Evolutionary conservation across 805 yeast genomes (phyloP).

Genomic region (Saturnispora galanensis): DNA sequence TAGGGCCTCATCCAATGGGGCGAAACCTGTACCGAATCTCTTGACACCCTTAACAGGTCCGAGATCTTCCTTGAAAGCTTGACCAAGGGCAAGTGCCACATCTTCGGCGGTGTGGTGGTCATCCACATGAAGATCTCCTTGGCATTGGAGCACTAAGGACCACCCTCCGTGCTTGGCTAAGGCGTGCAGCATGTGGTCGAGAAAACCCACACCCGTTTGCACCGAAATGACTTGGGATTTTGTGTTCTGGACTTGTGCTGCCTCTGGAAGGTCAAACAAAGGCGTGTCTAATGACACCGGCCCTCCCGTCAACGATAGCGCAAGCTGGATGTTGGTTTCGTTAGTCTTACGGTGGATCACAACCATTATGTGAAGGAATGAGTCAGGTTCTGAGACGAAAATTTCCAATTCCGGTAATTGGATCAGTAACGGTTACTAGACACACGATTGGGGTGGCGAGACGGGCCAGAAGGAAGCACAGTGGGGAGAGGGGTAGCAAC

Average conservation of each 20-base stretch:
- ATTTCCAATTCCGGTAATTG: too few relatives aligned
- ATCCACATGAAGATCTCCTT: slow-evolving; percentile 91
- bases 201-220: slow-evolving; percentile 88
- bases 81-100: slow-evolving; percentile 85
- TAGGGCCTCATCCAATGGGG: slow-evolving; percentile 94
- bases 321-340: slow-evolving; percentile 88
- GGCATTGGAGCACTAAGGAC: slow-evolving; percentile 82
- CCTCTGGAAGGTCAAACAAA: slow-evolving; percentile 43
- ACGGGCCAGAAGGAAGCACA: too few relatives aligned
- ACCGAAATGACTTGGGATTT: slow-evolving; percentile 64
- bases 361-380: slow-evolving; percentile 25
- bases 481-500: too few relatives aligned
- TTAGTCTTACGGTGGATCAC: slow-evolving; percentile 66
- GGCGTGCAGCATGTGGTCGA: slow-evolving; percentile 97
- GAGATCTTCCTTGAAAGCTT: slow-evolving; percentile 79
- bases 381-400: neutral
- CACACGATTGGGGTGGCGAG: too few relatives aligned
- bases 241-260: slow-evolving; percentile 31
- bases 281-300: slow-evolving; percentile 37
- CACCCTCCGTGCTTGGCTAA: slow-evolving; percentile 95
- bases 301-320: slow-evolving; percentile 81
- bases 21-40: slow-evolving; percentile 87
- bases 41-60: slow-evolving; percentile 87
- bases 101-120: slow-evolving; percentile 98
- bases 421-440: too few relatives aligned